Evolutionary conservation across 441 rosid species (phyloP), one percentile per base, ranked within the genome.

Genomic region (Corymbia citriodora): DNA sequence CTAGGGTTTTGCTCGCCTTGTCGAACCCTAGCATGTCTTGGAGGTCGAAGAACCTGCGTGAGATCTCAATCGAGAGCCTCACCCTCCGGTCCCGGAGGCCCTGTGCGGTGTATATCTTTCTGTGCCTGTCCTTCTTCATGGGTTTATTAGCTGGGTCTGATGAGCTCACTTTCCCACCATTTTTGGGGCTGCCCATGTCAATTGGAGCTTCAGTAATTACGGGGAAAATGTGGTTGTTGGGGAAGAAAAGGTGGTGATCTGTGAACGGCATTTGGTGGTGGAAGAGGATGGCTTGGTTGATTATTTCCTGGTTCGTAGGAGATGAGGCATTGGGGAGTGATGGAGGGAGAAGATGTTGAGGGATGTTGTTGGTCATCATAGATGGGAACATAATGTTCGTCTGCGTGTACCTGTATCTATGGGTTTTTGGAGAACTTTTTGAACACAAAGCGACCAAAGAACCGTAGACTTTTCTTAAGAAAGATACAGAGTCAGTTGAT

Each of bases 1-100:
- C 91, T 19, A 90, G 85, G 89, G 91, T 90, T 55, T 90, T 90
- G 89, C 89, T 90, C 49, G 89, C 89, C 91, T 87, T 90, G 91
- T 90, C 91, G 54, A 87, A 87, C 55, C 91, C 89, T 52, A 90
- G 86, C 91, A 70, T 68, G 86, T 90, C 91, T 89, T 90, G 91
- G 27, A 90, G 89, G 50, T 87, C 91, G 48, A 90, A 90, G 87
- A 90, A 90, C 86, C 89, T 90, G 89, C 91, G 55, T 11, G 91
- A 53, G 86, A 68, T 87, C 89, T 87, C 87, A 36, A 90, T 45
- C 45, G 91, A 90, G 86, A 90, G 87, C 89, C 91, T 90, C 53
- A 90, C 85, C 86, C 91, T 90, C 55, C 91, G 55, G 70, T 90
- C 89, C 33, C 91, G 83, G 72, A 90, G 89, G 82, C 91, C 91